Conservation (phyloP, 2,329 filamentous ascomycete species). For the Xylariaceae sp. region DNA sequence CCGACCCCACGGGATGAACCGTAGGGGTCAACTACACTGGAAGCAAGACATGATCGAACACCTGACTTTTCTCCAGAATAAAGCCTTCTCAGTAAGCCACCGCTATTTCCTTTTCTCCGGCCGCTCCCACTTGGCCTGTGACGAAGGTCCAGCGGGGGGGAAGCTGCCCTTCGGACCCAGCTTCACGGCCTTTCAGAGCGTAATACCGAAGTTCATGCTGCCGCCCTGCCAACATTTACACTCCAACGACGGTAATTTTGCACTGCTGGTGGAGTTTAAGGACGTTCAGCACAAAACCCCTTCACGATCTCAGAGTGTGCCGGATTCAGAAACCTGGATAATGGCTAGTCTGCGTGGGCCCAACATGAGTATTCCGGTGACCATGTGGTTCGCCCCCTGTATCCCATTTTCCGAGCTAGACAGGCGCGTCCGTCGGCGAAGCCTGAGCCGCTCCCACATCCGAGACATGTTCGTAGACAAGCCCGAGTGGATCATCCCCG, state of each 20-base stretch:
- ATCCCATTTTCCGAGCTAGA: constrained; percentile 30
- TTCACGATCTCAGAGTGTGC: constrained; percentile 20
- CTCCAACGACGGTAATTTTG: no score
- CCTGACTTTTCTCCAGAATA: constrained; percentile 12
- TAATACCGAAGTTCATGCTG: no score
- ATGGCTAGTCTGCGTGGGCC: not conserved
- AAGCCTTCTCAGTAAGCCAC: constrained; percentile 12
- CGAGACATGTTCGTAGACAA: constrained; percentile 33
- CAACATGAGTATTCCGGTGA: no score
- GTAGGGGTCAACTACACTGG: constrained; percentile 12
- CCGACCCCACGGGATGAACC: not conserved
- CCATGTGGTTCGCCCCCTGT: constrained; percentile 23
- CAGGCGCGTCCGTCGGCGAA: constrained; percentile 32
- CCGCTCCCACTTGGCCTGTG: constrained; percentile 22
- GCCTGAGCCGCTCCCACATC: constrained; percentile 35
- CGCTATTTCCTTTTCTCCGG: constrained; percentile 23
- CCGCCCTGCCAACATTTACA: no score
- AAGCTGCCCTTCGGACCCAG: constrained; percentile 18
- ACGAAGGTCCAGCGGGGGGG: constrained; percentile 41
- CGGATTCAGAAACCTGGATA: constrained; percentile 16
- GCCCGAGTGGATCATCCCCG: constrained; percentile 20
- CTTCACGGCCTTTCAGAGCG: constrained; percentile 9
- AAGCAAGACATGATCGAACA: constrained; percentile 21
- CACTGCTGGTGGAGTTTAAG: no score
- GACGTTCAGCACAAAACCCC: constrained; percentile 8